Percentiles rank a stretch among this genome's conserved stretches.
Evolutionary conservation across 805 yeast species (phyloP).

Genomic region (Lipomyces sp.): DNA sequence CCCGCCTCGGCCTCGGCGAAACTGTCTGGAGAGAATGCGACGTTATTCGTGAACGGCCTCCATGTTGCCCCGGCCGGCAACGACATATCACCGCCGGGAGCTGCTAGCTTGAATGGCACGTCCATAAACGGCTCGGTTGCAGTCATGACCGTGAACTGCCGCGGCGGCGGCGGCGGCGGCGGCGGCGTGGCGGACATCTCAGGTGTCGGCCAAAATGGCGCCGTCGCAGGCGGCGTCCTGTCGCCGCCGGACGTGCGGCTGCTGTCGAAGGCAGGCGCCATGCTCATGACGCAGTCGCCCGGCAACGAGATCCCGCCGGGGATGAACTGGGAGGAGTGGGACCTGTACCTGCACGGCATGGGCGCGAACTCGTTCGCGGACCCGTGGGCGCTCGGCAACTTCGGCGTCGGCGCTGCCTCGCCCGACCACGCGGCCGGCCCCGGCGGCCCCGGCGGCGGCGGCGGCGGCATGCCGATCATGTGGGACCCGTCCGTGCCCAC

Average conservation of each 20-base stretch:
- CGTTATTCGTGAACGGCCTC: not conserved
- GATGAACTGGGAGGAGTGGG: slow-evolving; percentile 24
- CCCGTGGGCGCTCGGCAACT: not conserved
- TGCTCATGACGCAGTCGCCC: slow-evolving; percentile 18
- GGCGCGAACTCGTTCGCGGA: slow-evolving; percentile 1
- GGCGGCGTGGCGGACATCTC: not conserved
- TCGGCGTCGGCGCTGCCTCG: not conserved
- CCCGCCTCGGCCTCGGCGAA: not conserved
- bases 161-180: not conserved
- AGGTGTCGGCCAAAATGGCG: not conserved
- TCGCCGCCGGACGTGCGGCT: slow-evolving; percentile 3
- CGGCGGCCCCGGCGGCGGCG: not conserved
- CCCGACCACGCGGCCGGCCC: not conserved
- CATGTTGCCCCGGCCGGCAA: not conserved
- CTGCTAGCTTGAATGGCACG: not conserved
- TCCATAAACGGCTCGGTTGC: not conserved
- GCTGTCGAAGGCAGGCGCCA: slow-evolving; percentile 7
- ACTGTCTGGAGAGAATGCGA: not conserved
- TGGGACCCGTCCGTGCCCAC: slow-evolving; percentile 8
- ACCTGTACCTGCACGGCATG: slow-evolving; percentile 21
- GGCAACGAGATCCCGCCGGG: slow-evolving; percentile 17
- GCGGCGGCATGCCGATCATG: not conserved
- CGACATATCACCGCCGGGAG: not conserved
- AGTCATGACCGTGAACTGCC: not conserved
- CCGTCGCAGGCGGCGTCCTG: slow-evolving; percentile 1